Conservation (phyloP, 2,329 filamentous ascomycete genomes). For the Xylogone sp. region DNA sequence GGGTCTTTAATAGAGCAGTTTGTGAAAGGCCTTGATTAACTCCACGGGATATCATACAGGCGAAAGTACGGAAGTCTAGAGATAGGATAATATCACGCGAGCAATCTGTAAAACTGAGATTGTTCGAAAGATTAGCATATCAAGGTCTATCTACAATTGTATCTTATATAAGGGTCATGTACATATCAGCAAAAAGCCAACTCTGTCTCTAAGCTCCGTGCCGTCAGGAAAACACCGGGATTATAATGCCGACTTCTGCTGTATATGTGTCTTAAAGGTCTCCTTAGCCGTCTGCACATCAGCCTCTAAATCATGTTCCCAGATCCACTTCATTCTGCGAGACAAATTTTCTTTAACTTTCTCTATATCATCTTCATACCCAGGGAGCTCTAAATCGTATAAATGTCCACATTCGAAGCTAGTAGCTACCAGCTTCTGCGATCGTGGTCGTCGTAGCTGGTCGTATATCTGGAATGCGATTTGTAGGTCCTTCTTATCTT, state of each 20-base stretch:
- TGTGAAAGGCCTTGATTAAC: neutral
- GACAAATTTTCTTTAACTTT: conserved; percentile 32
- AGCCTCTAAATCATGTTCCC: conserved; percentile 24
- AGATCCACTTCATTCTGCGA: conserved; percentile 32
- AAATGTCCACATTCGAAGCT: neutral
- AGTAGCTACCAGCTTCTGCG: conserved; percentile 8
- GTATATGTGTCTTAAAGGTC: neutral
- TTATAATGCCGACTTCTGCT: neutral
- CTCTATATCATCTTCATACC: neutral
- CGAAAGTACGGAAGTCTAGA: too few relatives aligned
- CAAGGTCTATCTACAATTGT: too few relatives aligned
- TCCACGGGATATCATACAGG: too few relatives aligned
- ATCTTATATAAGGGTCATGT: too few relatives aligned
- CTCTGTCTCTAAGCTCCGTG: too few relatives aligned
- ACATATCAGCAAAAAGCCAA: too few relatives aligned
- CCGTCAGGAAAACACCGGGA: too few relatives aligned
- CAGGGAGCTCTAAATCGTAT: neutral
- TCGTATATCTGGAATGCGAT: conserved; percentile 45
- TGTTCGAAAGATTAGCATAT: too few relatives aligned
- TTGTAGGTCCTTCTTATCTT: conserved; percentile 26
- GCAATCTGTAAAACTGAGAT: too few relatives aligned
- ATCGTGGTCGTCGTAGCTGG: conserved; percentile 32
- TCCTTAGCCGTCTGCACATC: neutral
- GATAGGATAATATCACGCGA: too few relatives aligned
- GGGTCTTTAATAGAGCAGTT: conserved; percentile 9